These are phyloP conservation scores for Graphilbum sp. DNA, from an alignment of 2,329 filamentous ascomycete genomes.

Conservation along the genomic window DNA sequence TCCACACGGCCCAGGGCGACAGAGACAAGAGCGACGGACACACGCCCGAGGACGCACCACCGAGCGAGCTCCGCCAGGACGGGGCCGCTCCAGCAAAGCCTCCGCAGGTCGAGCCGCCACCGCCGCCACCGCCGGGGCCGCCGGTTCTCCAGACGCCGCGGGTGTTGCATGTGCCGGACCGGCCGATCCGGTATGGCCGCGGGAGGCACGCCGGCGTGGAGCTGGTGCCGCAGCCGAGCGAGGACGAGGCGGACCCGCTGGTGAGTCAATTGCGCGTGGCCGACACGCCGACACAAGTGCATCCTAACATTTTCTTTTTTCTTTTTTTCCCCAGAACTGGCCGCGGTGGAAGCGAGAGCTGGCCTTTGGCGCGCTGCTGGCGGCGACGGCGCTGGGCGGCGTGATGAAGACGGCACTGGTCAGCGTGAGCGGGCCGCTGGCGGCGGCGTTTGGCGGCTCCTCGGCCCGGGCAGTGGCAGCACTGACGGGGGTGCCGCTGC, in stretches of 20 bases:
- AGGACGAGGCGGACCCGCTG: slow-evolving; percentile 35
- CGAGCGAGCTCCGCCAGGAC: no score
- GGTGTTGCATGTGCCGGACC: slow-evolving; percentile 15
- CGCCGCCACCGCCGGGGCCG: no score
- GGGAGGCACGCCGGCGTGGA: slow-evolving; percentile 26
- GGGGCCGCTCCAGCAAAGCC: no score
- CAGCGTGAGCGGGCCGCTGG: slow-evolving; percentile 27
- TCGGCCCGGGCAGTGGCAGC: slow-evolving; percentile 31
- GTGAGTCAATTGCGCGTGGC: no score
- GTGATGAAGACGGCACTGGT: slow-evolving; percentile 39
- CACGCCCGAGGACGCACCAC: no score
- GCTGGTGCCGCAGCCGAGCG: slow-evolving; percentile 37
- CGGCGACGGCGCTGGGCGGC: slow-evolving; percentile 27
- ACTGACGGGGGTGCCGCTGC: slow-evolving; percentile 35
- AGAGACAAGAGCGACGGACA: no score
- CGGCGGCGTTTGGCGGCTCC: slow-evolving; percentile 24
- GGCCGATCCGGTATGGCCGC: slow-evolving; percentile 29
- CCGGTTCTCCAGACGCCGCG: no score
- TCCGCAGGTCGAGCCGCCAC: no score
- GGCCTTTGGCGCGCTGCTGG: slow-evolving; percentile 28
- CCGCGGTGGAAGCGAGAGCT: slow-evolving; percentile 35
- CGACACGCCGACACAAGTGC: no score
- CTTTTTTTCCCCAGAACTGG: slow-evolving; percentile 40
- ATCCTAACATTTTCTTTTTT: no score
- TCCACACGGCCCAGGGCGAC: no score